Evolutionary conservation across 768 basidiomycete species (phyloP).

Genomic region (Amanita rubescens): DNA sequence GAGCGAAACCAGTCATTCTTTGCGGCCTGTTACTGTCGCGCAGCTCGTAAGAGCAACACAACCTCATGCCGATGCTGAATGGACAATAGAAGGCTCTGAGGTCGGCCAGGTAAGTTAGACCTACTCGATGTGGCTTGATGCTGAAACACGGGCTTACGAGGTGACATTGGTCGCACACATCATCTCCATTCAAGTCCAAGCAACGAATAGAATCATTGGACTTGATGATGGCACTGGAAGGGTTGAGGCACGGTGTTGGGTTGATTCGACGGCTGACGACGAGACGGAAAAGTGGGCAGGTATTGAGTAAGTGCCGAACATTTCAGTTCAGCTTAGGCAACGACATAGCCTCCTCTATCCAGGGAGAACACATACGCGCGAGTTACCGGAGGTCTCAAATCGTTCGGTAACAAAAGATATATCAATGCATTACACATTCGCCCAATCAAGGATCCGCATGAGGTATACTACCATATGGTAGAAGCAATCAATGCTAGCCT

Average conservation of each 20-base stretch:
- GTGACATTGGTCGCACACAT: slow-evolving; percentile 73
- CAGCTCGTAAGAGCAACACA: slow-evolving; percentile 76
- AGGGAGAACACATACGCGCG: slow-evolving; percentile 78
- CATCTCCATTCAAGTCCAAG: slow-evolving; percentile 53
- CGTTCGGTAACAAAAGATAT: slow-evolving; percentile 74
- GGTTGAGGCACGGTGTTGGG: slow-evolving; percentile 79
- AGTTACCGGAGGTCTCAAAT: slow-evolving; percentile 75
- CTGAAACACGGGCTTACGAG: slow-evolving; percentile 26
- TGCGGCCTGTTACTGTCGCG: slow-evolving; percentile 32
- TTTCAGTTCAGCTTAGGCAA: neutral
- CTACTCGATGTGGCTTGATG: slow-evolving; percentile 4
- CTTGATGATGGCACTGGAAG: slow-evolving; percentile 84
- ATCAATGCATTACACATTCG: slow-evolving; percentile 75
- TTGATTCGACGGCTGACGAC: slow-evolving; percentile 55
- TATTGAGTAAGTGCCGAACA: slow-evolving; percentile 30
- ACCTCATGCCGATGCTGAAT: slow-evolving; percentile 83
- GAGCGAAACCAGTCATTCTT: slow-evolving; percentile 6
- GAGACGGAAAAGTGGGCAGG: slow-evolving; percentile 42
- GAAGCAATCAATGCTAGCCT: slow-evolving; percentile 69
- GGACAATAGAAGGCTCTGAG: slow-evolving; percentile 73
- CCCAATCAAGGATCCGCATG: slow-evolving; percentile 58
- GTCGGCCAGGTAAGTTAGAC: slow-evolving; percentile 59
- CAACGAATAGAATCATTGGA: slow-evolving; percentile 74
- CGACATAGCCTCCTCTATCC: slow-evolving; percentile 1
- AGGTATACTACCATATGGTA: slow-evolving; percentile 75